These are phyloP conservation scores for Suillus weaverae DNA, from an alignment of 768 basidiomycete species.

Conservation along the genomic window DNA sequence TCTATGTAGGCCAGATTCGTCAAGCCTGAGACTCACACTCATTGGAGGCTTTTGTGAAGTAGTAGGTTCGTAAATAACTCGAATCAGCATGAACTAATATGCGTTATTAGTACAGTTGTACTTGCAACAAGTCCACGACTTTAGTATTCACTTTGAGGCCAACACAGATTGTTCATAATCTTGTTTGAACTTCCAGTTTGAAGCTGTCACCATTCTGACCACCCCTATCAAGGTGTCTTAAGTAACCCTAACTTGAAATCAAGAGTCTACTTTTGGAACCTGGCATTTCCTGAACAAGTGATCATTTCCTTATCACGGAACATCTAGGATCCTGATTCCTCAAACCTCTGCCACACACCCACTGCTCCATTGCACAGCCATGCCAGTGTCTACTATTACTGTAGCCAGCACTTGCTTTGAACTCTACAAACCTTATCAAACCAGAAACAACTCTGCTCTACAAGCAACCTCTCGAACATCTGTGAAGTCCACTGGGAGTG, in stretches of 20 bases:
- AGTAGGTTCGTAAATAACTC: no score
- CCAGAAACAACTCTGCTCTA: background rate
- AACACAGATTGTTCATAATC: no score
- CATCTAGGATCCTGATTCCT: background rate
- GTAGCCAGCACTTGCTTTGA: background rate
- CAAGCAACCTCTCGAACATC: background rate
- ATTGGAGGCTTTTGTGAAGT: no score
- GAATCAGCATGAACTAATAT: no score
- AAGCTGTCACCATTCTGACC: no score
- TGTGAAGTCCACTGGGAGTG: background rate
- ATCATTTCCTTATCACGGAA: background rate
- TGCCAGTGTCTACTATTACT: background rate
- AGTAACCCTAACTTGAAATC: background rate
- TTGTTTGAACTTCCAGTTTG: no score
- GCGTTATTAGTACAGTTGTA: no score
- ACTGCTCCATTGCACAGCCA: background rate
- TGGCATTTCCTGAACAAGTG: background rate
- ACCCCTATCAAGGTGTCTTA: no score
- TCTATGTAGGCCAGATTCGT: no score
- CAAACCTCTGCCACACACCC: background rate
- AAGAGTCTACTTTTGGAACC: background rate
- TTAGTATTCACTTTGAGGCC: no score
- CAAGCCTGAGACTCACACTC: no score
- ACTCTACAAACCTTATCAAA: background rate
- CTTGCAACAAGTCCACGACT: no score